These are phyloP conservation scores for Aspergillus cavernicola DNA, from an alignment of 495 filamentous ascomycete genomes.

Conservation along the genomic window DNA sequence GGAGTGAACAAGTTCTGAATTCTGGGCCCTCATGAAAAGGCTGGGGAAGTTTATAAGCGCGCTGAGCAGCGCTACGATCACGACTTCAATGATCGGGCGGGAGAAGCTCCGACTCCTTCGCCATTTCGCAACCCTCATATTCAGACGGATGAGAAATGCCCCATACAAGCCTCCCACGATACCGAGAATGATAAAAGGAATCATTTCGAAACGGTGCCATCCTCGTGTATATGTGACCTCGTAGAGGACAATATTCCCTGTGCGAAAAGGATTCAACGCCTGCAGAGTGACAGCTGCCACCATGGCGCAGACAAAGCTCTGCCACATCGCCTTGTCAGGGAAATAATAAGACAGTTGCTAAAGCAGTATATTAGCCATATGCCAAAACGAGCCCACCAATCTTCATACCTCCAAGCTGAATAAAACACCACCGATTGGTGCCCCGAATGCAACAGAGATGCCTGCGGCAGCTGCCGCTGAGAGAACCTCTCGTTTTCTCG, in stretches of 20 bases:
- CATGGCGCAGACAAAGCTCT: slow-evolving; percentile 98
- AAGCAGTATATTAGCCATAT: slow-evolving; percentile 3
- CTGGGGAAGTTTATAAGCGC: slow-evolving; percentile 93
- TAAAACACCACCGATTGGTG: slow-evolving; percentile 88
- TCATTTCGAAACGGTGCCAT: slow-evolving; percentile 93
- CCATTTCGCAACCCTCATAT: slow-evolving; percentile 84
- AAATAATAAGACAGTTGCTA: slow-evolving; percentile 96
- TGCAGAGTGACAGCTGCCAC: slow-evolving; percentile 91
- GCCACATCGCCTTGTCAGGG: slow-evolving; percentile 99
- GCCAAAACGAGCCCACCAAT: background rate
- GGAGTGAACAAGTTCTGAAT: slow-evolving; percentile 85
- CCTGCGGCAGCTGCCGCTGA: slow-evolving; percentile 93
- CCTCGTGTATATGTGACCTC: slow-evolving; percentile 89
- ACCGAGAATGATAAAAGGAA: slow-evolving; percentile 84
- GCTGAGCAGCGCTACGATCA: slow-evolving; percentile 68
- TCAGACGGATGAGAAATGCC: slow-evolving; percentile 89
- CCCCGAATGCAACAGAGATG: slow-evolving; percentile 96
- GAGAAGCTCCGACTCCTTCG: slow-evolving; percentile 55
- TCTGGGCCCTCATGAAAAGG: slow-evolving; percentile 88
- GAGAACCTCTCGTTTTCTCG: slow-evolving; percentile 90
- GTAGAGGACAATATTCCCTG: slow-evolving; percentile 93
- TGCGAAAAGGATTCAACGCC: slow-evolving; percentile 89
- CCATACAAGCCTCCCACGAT: slow-evolving; percentile 90
- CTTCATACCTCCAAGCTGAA: slow-evolving; percentile 79
- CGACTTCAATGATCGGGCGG: slow-evolving; percentile 73